Evolutionary conservation across 2,329 filamentous ascomycete species (phyloP).

Genomic region (Aspergillus fumigatus): DNA sequence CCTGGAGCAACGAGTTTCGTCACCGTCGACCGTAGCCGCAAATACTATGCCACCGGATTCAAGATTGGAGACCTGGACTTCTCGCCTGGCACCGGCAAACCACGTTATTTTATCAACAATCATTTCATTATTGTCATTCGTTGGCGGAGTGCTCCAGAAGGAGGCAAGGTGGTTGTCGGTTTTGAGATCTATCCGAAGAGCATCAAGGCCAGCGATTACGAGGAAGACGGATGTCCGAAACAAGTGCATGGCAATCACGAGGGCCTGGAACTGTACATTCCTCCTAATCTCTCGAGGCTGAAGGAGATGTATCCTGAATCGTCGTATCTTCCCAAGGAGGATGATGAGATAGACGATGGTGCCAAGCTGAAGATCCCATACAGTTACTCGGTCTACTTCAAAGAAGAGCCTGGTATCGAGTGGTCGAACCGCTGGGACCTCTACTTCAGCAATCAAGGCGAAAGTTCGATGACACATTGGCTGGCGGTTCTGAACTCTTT

Average conservation of each 20-base stretch:
- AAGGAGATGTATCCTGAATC: constrained; percentile 54
- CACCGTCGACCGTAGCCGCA: constrained; percentile 74
- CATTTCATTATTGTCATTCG: constrained; percentile 82
- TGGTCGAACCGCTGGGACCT: constrained; percentile 84
- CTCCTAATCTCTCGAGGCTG: constrained; percentile 56
- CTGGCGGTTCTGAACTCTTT: constrained; percentile 83
- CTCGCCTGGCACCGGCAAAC: constrained; percentile 54
- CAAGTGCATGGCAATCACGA: constrained; percentile 60
- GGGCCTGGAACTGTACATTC: constrained; percentile 65
- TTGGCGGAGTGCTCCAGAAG: constrained; percentile 66
- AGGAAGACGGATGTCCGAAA: constrained; percentile 62
- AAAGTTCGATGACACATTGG: constrained; percentile 79
- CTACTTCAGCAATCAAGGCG: constrained; percentile 84
- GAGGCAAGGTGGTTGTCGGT: constrained; percentile 76
- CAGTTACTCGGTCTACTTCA: constrained; percentile 86
- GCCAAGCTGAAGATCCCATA: constrained; percentile 71
- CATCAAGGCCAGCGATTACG: constrained; percentile 59
- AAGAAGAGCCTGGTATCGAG: constrained; percentile 72
- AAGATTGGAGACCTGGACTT: constrained; percentile 76
- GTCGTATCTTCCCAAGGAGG: constrained; percentile 55
- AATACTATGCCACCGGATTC: constrained; percentile 88
- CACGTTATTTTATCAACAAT: constrained; percentile 75
- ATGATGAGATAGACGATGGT: constrained; percentile 57
- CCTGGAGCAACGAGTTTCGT: constrained; percentile 86
- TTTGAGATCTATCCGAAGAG: constrained; percentile 91